Conservation (phyloP, 192 early-diverging fungal species). For the Gigaspora rosea region DNA sequence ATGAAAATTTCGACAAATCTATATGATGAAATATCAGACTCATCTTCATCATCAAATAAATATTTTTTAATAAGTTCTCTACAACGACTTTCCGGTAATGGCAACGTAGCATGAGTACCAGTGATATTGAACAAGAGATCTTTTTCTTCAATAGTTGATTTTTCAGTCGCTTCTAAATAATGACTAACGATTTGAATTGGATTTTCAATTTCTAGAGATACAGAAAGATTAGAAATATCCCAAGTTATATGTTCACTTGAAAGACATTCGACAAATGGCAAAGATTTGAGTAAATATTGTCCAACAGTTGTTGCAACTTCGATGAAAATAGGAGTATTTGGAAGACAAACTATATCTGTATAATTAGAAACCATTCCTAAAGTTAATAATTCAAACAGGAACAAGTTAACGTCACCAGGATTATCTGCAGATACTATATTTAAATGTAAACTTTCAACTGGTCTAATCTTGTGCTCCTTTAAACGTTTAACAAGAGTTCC, state of each 20-base stretch:
- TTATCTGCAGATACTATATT: constrained; percentile 17
- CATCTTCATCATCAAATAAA: constrained; percentile 12
- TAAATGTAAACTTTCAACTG: constrained; percentile 27
- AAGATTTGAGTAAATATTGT: constrained; percentile 27
- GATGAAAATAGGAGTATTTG: constrained; percentile 7
- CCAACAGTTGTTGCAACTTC: constrained; percentile 26
- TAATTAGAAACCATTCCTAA: constrained; percentile 21
- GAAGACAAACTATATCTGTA: constrained; percentile 13
- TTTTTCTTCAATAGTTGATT: not conserved
- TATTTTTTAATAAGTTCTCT: constrained; percentile 17
- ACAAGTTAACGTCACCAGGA: constrained; percentile 23
- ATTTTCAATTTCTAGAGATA: not conserved
- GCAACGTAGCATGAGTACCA: not conserved
- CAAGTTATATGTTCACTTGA: constrained; percentile 1
- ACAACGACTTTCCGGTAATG: not conserved
- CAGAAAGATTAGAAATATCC: constrained; percentile 12
- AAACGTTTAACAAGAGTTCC: not conserved
- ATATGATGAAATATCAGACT: constrained; percentile 13
- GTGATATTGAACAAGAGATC: not conserved
- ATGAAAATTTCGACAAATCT: constrained; percentile 33
- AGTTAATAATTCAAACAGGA: constrained; percentile 29
- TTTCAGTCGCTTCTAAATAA: constrained; percentile 14
- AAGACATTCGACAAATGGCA: constrained; percentile 2
- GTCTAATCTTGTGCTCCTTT: not conserved
- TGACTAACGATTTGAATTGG: constrained; percentile 22